A percentile compares a stretch with the other conserved stretches of the same genome.
These are phyloP conservation scores for Rhododendron ferrugineum DNA, from an alignment of 148 eudicot species.

Conservation along the genomic window DNA sequence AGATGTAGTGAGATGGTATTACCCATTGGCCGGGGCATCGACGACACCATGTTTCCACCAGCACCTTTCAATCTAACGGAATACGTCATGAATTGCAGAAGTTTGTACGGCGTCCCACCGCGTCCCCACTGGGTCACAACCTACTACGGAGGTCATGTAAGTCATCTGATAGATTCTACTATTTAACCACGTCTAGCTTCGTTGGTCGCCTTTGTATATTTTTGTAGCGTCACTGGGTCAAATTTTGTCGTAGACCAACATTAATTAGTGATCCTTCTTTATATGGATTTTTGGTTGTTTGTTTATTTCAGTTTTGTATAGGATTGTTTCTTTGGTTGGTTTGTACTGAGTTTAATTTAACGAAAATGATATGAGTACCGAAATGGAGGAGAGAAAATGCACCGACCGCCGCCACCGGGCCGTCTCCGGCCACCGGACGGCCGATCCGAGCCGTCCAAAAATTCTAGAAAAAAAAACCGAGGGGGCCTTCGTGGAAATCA, in stretches of 20 bases:
- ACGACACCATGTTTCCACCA: conserved; percentile 37
- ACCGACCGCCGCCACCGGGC: too few relatives aligned
- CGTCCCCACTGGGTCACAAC: conserved; percentile 30
- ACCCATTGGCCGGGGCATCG: conserved; percentile 33
- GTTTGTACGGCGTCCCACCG: conserved; percentile 17
- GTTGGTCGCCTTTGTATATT: neutral
- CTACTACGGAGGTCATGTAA: conserved; percentile 30
- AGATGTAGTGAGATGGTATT: conserved; percentile 51
- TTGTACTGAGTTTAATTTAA: too few relatives aligned
- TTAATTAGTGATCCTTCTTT: neutral
- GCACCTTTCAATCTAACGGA: conserved; percentile 14
- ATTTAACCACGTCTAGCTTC: neutral
- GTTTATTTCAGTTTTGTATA: too few relatives aligned
- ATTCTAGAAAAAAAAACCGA: too few relatives aligned
- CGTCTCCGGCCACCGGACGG: too few relatives aligned
- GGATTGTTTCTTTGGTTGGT: neutral
- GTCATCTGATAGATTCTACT: neutral
- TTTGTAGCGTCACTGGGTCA: neutral
- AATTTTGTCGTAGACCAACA: neutral
- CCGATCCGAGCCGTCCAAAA: too few relatives aligned
- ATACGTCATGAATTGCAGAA: conserved; percentile 7
- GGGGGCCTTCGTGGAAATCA: too few relatives aligned
- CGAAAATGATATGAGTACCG: too few relatives aligned
- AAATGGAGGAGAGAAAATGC: too few relatives aligned
- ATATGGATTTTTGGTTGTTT: too few relatives aligned